Conservation (phyloP, 768 basidiomycete genomes). For the Sistotremastrum niveocremeum region DNA sequence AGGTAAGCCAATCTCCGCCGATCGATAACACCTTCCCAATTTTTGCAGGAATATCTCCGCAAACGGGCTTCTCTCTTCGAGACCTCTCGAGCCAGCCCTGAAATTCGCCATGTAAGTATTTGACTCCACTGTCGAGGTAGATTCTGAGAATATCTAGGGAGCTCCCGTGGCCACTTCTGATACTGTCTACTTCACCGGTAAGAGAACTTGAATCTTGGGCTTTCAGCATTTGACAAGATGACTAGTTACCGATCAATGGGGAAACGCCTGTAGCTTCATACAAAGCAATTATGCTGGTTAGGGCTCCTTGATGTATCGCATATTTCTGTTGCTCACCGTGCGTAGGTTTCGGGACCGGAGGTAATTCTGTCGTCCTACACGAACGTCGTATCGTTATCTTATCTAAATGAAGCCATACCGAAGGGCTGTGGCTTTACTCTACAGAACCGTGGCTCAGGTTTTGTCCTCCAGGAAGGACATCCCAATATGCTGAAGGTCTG, state of each 20-base stretch:
- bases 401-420: constrained; percentile 53
- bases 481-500: constrained; percentile 69
- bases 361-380: constrained; percentile 20
- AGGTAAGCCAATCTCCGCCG: constrained; percentile 29
- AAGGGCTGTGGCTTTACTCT: constrained; percentile 93
- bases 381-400: neutral
- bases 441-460: constrained; percentile 86
- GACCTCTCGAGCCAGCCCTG: constrained; percentile 45
- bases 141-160: constrained; percentile 34
- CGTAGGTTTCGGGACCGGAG: constrained; percentile 79
- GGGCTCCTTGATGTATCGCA: constrained; percentile 9
- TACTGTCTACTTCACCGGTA: constrained; percentile 88
- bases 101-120: constrained; percentile 48
- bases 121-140: neutral
- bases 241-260: constrained; percentile 74
- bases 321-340: neutral
- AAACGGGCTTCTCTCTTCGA: constrained; percentile 73
- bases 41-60: constrained; percentile 62
- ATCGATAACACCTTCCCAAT: constrained; percentile 1
- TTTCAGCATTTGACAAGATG: neutral
- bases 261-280: constrained; percentile 81
- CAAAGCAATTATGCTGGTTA: constrained; percentile 78
- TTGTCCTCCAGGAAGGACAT: constrained; percentile 66
- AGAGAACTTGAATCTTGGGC: constrained; percentile 2
- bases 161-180: constrained; percentile 77